Conservation (phyloP, 306 rosid genomes). For the Pyrus betulifolia region DNA sequence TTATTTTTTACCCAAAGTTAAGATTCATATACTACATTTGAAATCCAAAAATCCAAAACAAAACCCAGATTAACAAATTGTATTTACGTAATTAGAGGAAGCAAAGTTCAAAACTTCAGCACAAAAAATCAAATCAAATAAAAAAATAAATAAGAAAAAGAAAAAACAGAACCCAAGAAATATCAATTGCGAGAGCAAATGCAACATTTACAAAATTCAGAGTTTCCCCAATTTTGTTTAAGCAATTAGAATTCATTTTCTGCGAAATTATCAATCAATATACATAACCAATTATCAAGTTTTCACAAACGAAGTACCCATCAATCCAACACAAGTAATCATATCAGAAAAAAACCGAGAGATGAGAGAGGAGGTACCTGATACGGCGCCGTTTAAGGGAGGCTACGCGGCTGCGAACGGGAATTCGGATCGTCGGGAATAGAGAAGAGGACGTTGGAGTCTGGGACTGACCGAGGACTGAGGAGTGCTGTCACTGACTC, state of each 20-base stretch:
- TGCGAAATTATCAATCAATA: background rate
- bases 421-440: background rate
- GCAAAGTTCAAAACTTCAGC: background rate
- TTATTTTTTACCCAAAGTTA: no score
- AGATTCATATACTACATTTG: no score
- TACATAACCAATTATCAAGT: background rate
- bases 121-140: background rate
- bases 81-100: background rate
- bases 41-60: background rate
- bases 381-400: background rate
- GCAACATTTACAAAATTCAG: background rate
- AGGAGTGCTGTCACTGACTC: background rate
- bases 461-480: background rate
- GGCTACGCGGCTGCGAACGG: background rate
- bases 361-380: background rate
- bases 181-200: background rate
- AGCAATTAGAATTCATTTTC: background rate
- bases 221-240: background rate
- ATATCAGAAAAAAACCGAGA: background rate
- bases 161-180: background rate
- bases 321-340: background rate
- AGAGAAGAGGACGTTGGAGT: background rate
- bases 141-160: background rate
- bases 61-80: background rate
- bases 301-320: background rate